Base-by-base conservation (phyloP, 225 moss, liverwort and hornwort species). In the Anthoceros angustus region DNA sequence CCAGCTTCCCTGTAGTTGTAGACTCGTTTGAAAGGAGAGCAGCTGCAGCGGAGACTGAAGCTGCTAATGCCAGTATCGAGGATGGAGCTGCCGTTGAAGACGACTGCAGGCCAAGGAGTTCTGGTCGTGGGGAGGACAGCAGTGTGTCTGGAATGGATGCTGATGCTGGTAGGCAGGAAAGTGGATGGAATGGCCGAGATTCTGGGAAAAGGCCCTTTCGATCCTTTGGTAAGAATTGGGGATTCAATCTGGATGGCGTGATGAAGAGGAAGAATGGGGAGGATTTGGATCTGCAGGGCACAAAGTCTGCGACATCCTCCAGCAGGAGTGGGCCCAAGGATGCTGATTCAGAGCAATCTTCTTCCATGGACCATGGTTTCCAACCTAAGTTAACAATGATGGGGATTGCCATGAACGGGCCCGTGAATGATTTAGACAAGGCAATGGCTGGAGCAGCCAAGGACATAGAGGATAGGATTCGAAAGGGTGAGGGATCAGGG, bases 361-460 rank as follows among this genome's bases (percentile, higher is more conserved):
- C 72, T 21, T 61, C 75, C 43, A 65, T 74, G 7, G 82, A 55
- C 23, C 55, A 73, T 67, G 77, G 69, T 24, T 74, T 86, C 12
- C 82, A 86, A 75, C 94, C 94, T 1, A 95, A 95, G 74, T 72
- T 95, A 69, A 95, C 90, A 4, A 95, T 95, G 94, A 88, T 95
- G 91, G 90, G 88, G 14, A 95, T 95, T 62, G 90, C 90, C 10
- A 94, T 88, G 94, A 91, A 84, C 68, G 84, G 78, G 43, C 80
- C 83, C 12, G 84, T 87, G 78, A 86, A 78, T 63, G 84, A 83
- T 64, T 64, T 88, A 64, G 88, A 95, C 76, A 83, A 86, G 71
- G 88, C 94, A 5, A 95, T 95, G 94, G 94, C 88, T 42, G 90
- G 83, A 1, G 94, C 94, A 65, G 94, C 94, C 20, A 95, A 90